Evolutionary conservation across 345 rosid species (phyloP).

Genomic region (Euclidium syriacum): DNA sequence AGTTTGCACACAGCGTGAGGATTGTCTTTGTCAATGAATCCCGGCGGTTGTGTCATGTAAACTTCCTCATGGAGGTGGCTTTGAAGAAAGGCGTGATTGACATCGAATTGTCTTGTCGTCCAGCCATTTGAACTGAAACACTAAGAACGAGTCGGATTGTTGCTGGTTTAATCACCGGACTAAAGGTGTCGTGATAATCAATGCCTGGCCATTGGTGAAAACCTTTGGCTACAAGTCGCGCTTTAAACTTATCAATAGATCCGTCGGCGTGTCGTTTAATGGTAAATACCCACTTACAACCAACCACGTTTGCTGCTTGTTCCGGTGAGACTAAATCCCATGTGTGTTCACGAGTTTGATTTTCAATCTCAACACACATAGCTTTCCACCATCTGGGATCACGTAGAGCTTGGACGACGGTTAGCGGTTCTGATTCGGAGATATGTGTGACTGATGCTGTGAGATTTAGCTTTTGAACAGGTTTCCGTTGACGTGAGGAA

Average conservation of each 20-base stretch:
- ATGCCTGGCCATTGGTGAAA: not conserved
- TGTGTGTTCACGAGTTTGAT: not conserved
- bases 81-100: not conserved
- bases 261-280: not conserved
- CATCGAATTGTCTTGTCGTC: not conserved
- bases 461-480: not conserved
- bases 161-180: not conserved
- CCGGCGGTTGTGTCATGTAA: not conserved
- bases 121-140: rapidly evolving
- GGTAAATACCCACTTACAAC: not conserved
- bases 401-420: not conserved
- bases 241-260: not conserved
- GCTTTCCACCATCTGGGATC: not conserved
- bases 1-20: not conserved
- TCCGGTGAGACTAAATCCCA: not conserved
- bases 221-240: not conserved
- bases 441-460: no score
- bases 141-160: not conserved
- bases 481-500: not conserved
- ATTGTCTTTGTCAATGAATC: not conserved
- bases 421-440: no score
- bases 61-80: rapidly evolving
- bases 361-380: not conserved
- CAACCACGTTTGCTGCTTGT: not conserved
- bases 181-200: not conserved